Evolutionary conservation across 2,329 filamentous ascomycete genomes (phyloP).

Genomic region (Volutella citrinella): DNA sequence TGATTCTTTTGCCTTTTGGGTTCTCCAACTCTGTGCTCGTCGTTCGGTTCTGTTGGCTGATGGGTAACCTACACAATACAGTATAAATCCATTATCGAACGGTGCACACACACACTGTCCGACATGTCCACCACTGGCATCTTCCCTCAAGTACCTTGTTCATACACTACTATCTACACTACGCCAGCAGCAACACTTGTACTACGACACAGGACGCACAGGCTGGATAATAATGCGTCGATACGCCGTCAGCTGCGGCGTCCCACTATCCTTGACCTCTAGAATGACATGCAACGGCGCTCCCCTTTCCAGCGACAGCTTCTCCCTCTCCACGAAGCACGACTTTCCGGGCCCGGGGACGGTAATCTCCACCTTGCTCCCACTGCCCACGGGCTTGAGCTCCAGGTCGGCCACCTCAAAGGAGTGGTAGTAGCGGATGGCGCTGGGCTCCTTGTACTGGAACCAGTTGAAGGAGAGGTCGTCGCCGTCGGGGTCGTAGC

Average conservation of each 20-base stretch:
- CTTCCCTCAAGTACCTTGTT: no score
- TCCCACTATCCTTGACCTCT: constrained; percentile 12
- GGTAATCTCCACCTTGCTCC: constrained; percentile 4
- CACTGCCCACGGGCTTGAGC: constrained; percentile 5
- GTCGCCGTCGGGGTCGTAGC: constrained; percentile 45
- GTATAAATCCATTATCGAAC: no score
- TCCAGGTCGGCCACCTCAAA: constrained; percentile 5
- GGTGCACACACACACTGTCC: no score
- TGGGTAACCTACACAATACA: no score
- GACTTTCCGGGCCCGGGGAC: constrained; percentile 9
- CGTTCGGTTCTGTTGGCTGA: no score
- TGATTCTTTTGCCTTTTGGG: no score
- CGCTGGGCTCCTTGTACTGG: constrained; percentile 40
- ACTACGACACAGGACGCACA: no score
- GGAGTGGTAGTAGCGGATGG: constrained; percentile 28
- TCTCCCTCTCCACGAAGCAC: constrained; percentile 9
- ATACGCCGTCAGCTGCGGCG: constrained; percentile 11
- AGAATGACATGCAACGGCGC: constrained; percentile 12
- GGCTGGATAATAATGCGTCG: constrained; percentile 14
- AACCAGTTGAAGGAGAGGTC: constrained; percentile 47
- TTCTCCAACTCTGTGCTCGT: no score
- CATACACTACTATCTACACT: no score
- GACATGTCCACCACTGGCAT: no score
- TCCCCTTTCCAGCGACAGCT: constrained; percentile 9
- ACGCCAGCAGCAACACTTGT: no score